Conservation (phyloP, 305 asterid genomes). For the Fraxinus greggii region DNA sequence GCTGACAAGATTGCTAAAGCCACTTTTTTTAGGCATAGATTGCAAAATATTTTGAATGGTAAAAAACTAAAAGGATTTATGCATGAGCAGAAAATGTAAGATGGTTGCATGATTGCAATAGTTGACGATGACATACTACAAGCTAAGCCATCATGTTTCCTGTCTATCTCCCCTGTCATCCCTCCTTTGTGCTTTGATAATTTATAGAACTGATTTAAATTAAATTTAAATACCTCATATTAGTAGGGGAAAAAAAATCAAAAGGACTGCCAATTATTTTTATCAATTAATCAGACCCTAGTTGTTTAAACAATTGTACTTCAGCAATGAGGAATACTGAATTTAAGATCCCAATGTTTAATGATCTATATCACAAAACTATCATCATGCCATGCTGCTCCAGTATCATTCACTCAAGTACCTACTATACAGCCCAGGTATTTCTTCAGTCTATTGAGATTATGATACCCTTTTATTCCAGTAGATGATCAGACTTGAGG, state of each 20-base stretch:
- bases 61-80: background rate
- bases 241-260: background rate
- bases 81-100: background rate
- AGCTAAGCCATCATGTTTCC: background rate
- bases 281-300: background rate
- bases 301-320: background rate
- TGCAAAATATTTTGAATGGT: background rate
- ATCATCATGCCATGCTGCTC: background rate
- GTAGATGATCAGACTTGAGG: background rate
- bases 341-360: background rate
- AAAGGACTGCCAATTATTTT: background rate
- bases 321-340: background rate
- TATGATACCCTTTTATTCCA: background rate
- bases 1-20: slow-evolving; percentile 1
- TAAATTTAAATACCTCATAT: background rate
- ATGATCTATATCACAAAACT: background rate
- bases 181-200: background rate
- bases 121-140: background rate
- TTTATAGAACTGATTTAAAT: background rate
- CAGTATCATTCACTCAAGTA: background rate
- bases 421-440: background rate
- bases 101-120: background rate
- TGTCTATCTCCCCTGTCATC: background rate
- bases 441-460: background rate
- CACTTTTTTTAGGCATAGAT: background rate